Conservation (phyloP, 352 stramenopile species). For the Phytopythium cucurbitacearum region DNA sequence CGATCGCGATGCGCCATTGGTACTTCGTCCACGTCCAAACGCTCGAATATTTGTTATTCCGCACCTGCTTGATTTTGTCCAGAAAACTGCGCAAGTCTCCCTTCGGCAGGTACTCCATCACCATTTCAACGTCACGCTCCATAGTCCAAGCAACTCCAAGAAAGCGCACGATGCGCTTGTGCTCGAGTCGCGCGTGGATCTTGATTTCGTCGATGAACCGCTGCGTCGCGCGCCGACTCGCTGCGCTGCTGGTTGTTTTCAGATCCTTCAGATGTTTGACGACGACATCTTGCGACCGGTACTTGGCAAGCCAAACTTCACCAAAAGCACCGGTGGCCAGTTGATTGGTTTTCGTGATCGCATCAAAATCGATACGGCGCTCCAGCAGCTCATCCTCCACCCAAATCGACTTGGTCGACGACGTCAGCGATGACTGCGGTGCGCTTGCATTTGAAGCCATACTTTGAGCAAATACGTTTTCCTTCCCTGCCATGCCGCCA, state of each 20-base stretch:
- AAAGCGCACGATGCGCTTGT: slow-evolving; percentile 51
- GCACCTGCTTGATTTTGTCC: slow-evolving; percentile 16
- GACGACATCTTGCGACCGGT: slow-evolving; percentile 31
- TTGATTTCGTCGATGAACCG: slow-evolving; percentile 48
- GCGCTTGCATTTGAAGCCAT: not conserved
- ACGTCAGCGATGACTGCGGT: slow-evolving; percentile 1
- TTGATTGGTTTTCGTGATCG: slow-evolving; percentile 22
- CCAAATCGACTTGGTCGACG: slow-evolving; percentile 28
- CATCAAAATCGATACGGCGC: slow-evolving; percentile 38
- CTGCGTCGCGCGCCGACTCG: slow-evolving; percentile 23
- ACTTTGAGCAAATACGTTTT: too few relatives aligned
- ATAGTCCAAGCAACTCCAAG: slow-evolving; percentile 40
- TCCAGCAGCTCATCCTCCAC: slow-evolving; percentile 57
- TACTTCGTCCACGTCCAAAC: slow-evolving; percentile 38
- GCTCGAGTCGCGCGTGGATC: slow-evolving; percentile 35
- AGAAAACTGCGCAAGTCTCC: slow-evolving; percentile 46
- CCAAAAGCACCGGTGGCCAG: slow-evolving; percentile 31
- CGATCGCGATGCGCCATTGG: slow-evolving; percentile 38
- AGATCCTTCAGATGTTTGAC: slow-evolving; percentile 31
- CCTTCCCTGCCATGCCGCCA: too few relatives aligned
- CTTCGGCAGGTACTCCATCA: slow-evolving; percentile 54
- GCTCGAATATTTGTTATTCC: slow-evolving; percentile 20
- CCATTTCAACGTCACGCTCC: slow-evolving; percentile 30
- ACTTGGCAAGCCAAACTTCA: slow-evolving; percentile 41
- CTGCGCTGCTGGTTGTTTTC: slow-evolving; percentile 2